Conservation (phyloP, 2,329 filamentous ascomycete species). For the Fusarium globosum region DNA sequence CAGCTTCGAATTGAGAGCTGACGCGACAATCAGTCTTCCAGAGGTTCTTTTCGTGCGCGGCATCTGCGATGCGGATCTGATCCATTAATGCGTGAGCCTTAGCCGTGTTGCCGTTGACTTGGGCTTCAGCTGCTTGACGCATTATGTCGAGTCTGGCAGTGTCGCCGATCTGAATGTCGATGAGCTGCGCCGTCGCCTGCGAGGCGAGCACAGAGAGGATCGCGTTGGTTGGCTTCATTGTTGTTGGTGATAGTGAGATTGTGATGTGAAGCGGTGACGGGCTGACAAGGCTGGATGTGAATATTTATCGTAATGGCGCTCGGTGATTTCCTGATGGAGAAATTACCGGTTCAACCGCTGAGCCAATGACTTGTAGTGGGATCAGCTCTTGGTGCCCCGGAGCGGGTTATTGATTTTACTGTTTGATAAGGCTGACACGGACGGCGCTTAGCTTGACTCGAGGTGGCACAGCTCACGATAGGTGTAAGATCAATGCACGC, state of each 20-base stretch:
- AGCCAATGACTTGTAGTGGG: background rate
- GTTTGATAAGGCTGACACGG: background rate
- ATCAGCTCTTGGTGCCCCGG: background rate
- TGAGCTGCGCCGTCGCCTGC: constrained; percentile 9
- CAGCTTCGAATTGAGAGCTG: constrained; percentile 12
- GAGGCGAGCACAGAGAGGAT: constrained; percentile 11
- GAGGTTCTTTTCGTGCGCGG: background rate
- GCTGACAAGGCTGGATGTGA: background rate
- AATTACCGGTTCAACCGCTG: background rate
- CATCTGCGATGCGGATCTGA: background rate
- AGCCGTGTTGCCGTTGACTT: constrained; percentile 1
- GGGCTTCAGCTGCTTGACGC: constrained; percentile 6
- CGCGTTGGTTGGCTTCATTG: constrained; percentile 11
- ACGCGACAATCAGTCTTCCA: constrained; percentile 23
- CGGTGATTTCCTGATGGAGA: constrained; percentile 8
- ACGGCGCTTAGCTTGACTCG: background rate
- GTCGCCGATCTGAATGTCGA: constrained; percentile 24
- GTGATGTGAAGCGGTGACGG: background rate
- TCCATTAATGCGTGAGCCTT: constrained; percentile 5
- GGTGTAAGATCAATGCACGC: background rate
- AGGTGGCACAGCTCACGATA: background rate
- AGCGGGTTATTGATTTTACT: background rate
- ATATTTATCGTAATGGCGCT: constrained; percentile 2
- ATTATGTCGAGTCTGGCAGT: background rate
- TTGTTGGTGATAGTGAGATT: background rate